phyloP scores from a whole-genome alignment of 2,329 filamentous ascomycete genomes.

The Rugonectria rugulosa region DNA sequence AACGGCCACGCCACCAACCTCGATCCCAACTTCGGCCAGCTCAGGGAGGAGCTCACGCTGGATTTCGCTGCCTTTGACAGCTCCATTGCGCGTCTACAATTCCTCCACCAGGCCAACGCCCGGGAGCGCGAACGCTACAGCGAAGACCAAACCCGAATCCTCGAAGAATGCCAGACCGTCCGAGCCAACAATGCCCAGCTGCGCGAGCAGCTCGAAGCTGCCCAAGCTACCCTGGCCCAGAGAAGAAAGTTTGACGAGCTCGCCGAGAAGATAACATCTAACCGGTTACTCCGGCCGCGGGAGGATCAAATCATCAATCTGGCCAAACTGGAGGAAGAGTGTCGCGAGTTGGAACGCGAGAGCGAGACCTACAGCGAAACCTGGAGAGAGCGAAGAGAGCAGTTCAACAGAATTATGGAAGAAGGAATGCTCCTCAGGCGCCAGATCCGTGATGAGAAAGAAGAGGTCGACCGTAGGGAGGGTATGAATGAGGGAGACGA shows the following conservation, averaged over 20 bases:
- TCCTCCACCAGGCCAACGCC: slow-evolving; percentile 82
- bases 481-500: slow-evolving; percentile 77
- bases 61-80: slow-evolving; percentile 91
- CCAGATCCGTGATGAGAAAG: slow-evolving; percentile 92
- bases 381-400: slow-evolving; percentile 84
- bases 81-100: slow-evolving; percentile 86
- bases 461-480: slow-evolving; percentile 88
- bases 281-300: slow-evolving; percentile 80
- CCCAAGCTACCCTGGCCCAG: slow-evolving; percentile 76
- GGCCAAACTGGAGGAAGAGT: slow-evolving; percentile 86
- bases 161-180: slow-evolving; percentile 79
- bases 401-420: slow-evolving; percentile 88
- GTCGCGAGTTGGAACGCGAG: slow-evolving; percentile 84
- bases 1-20: slow-evolving; percentile 54
- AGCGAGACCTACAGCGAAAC: slow-evolving; percentile 81
- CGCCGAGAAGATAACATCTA: slow-evolving; percentile 85
- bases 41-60: slow-evolving; percentile 83
- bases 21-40: slow-evolving; percentile 65
- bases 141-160: slow-evolving; percentile 79
- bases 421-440: slow-evolving; percentile 87
- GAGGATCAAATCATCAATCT: slow-evolving; percentile 83
- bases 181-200: slow-evolving; percentile 77
- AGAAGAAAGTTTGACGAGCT: slow-evolving; percentile 89
- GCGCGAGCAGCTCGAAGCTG: slow-evolving; percentile 77
- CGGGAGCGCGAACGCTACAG: slow-evolving; percentile 85